Evolutionary conservation across 352 stramenopile species (phyloP).

Genomic region (Globisporangium viniferum): DNA sequence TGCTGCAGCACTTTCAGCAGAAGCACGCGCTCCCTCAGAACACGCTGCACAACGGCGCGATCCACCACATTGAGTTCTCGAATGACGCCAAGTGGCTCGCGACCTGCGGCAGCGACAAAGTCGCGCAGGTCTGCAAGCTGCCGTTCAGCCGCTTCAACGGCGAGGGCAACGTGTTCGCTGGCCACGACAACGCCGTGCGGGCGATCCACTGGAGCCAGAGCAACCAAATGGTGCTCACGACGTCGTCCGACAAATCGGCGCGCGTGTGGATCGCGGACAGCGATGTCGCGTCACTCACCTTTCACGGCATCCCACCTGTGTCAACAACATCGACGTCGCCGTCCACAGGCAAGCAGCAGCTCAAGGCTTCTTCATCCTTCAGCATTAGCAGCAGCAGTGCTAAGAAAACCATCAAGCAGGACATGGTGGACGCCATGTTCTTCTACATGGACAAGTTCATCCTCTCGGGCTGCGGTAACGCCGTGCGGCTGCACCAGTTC

Average conservation of each 20-base stretch:
- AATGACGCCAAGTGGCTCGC: conserved; percentile 71
- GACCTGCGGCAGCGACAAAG: conserved; percentile 55
- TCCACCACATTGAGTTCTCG: conserved; percentile 77
- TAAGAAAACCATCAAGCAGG: conserved; percentile 47
- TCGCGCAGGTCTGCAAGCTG: conserved; percentile 65
- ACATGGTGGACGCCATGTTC: conserved; percentile 70
- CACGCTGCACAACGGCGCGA: conserved; percentile 62
- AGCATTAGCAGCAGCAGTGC: conserved; percentile 28
- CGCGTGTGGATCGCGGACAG: conserved; percentile 64
- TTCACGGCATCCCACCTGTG: conserved; percentile 39
- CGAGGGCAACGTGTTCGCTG: conserved; percentile 64
- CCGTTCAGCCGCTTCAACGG: conserved; percentile 68
- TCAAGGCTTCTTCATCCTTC: conserved; percentile 17
- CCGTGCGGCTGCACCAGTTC: conserved; percentile 68
- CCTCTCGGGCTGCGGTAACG: conserved; percentile 60
- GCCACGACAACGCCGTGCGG: conserved; percentile 63
- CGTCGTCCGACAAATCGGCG: conserved; percentile 65
- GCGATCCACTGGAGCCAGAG: conserved; percentile 75
- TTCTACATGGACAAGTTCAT: conserved; percentile 91
- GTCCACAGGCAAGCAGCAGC: conserved; percentile 12
- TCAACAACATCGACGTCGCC: conserved; percentile 30
- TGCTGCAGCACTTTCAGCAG: conserved; percentile 57
- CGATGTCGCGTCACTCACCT: conserved; percentile 54
- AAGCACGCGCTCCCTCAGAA: conserved; percentile 50
- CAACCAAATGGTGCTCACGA: conserved; percentile 64